Base-by-base conservation (phyloP, 345 rosid genomes). In the Hibiscus trionum region DNA sequence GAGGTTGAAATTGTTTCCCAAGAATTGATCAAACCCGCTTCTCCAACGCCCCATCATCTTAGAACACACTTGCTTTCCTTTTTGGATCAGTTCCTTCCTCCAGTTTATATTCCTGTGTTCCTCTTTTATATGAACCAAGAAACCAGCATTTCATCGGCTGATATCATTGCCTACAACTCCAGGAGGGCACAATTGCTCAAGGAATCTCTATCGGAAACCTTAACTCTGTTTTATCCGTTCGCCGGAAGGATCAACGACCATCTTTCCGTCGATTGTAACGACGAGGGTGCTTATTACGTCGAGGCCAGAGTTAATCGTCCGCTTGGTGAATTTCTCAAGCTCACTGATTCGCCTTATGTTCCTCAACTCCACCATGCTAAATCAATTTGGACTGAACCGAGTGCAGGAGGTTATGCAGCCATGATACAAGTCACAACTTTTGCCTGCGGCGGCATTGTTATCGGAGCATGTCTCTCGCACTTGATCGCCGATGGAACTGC, bases 351-450 rank as follows among this genome's bases (percentile, higher is more conserved):
- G 11, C 31, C 46, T 50, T 29, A 50, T 50, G 16, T 46, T 52
- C 17, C 21, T 46, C 11, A 66, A 66, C 37, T 66, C 70, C 37
- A 24, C 31, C 56, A 46, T 15, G 16, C 31, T 4, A 4, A 16
- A 35, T 15, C 26, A 49, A 27, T 12, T 29, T 49, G 39, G 71
- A 26, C 39, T 14, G 26, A 7, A n/a, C 26, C 16, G 21, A 49
- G 3, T n/a, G 44, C 26, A 49, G 26, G 44, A 29, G 39, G 58
- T 27, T 50, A 56, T 37, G 17, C 7, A 33, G 21, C 73, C 44
- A 39, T 57, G 73, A 14, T 70, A 55, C 81, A 82, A 52, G 81
- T 70, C 6, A 83, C 72, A 52, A 49, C 66, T 69, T 83, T 83
- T 50, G 56, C 66, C 7, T 76, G 86, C 15, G 80, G 82, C 1